Evolutionary conservation across 371 early-diverging fungal species (phyloP), one percentile per base, ranked within the genome.

Genomic region (Rhizopus sp.): DNA sequence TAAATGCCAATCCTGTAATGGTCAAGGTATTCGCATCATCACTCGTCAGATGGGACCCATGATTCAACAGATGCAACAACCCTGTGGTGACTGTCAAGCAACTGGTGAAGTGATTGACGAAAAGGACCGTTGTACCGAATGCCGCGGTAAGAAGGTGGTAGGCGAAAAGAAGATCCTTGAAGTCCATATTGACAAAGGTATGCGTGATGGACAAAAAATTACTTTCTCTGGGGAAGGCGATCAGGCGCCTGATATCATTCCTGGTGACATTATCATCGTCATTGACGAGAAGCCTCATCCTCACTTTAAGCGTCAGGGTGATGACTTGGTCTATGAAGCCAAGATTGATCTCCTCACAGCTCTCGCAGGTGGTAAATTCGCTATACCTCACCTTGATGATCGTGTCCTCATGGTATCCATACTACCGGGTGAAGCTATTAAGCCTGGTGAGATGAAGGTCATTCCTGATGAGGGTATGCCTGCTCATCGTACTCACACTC

Each of bases 21-120:
- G 96, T 44, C 83, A 86, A 54, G 97, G 97, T 77, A 69, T 89
- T 62, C 88, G 88, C 66, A 78, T 95, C 30, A 84, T 86, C 60
- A 81, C 93, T 68, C 83, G 97, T 50, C 98, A 97, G 75, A 90
- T 97, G 81, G 98, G 97, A 16, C 97, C 97, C 29, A 94, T 96
- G 93, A 88, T 97, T 50, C 98, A 98, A 80, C 97, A 96, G 78
- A 88, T 96, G 69, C 97, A 96, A 73, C 91, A 93, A 71, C 84
- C 90, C 35, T 98, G 99, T 82, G 75, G 78, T n/a, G 88, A 85
- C 46, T 97, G 97, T 80, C 82, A 82, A 41, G 98, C 95, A 57
- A 87, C 84, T 60, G 96, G 97, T 58, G 90, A 95, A 68, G 82
- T 88, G 64, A 93, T 97, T 60, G 84, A 85, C 66, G 86, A 89